A percentile compares a stretch with the other conserved stretches of the same genome.
phyloP scores from a whole-genome alignment of 352 stramenopile species.

The Pythium periplocum region DNA sequence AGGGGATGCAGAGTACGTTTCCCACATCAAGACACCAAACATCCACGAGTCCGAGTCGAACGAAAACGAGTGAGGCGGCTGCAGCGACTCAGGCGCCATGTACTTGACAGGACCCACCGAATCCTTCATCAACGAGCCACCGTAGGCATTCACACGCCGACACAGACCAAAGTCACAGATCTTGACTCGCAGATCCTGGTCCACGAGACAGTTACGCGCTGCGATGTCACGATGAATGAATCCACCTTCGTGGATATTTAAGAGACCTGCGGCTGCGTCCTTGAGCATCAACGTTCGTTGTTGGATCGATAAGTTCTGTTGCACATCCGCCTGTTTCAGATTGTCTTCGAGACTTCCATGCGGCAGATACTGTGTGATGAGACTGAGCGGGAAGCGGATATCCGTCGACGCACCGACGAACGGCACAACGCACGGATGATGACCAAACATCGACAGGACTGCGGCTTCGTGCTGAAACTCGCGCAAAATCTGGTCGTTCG shows the following conservation, averaged over 20 bases:
- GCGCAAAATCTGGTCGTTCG: constrained; percentile 65
- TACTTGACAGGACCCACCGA: constrained; percentile 74
- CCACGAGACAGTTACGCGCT: constrained; percentile 73
- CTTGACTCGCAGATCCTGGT: constrained; percentile 50
- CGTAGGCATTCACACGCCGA: constrained; percentile 50
- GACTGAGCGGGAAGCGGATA: constrained; percentile 47
- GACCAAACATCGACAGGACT: constrained; percentile 76
- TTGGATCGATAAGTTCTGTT: constrained; percentile 20
- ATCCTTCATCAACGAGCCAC: constrained; percentile 55
- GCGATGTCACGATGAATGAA: constrained; percentile 82
- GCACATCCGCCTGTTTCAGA: constrained; percentile 28
- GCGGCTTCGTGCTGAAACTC: constrained; percentile 82
- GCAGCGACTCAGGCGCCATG: constrained; percentile 77
- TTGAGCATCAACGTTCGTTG: constrained; percentile 66
- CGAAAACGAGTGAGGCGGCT: constrained; percentile 69
- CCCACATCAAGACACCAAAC: constrained; percentile 84
- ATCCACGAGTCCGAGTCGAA: constrained; percentile 78
- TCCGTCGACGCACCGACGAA: constrained; percentile 78
- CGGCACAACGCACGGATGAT: constrained; percentile 78
- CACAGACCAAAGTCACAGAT: constrained; percentile 81
- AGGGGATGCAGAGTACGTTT: constrained; percentile 51
- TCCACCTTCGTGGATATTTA: constrained; percentile 84
- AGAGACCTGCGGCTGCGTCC: constrained; percentile 59
- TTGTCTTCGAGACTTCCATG: constrained; percentile 74
- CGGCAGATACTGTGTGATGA: constrained; percentile 73